Percentiles rank a stretch among this genome's conserved stretches.
phyloP scores from a whole-genome alignment of 441 rosid genomes.

The Eruca vesicaria region DNA sequence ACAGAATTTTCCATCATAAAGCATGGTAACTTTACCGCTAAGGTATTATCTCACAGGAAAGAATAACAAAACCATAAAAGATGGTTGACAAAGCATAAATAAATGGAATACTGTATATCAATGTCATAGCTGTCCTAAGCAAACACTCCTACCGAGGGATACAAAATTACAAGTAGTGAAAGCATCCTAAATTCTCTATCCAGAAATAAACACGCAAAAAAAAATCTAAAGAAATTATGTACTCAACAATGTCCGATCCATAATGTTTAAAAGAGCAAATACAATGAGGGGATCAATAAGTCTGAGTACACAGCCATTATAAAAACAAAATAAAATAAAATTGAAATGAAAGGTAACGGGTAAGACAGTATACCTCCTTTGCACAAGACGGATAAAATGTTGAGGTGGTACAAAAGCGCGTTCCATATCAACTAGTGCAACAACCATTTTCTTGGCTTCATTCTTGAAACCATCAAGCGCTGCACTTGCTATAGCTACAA shows the following conservation, averaged over 20 bases:
- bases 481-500: slow-evolving; percentile 80
- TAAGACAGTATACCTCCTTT: slow-evolving; percentile 60
- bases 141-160: background rate
- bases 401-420: slow-evolving; percentile 99
- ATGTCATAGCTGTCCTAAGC: background rate
- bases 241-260: slow-evolving; percentile 2
- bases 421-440: slow-evolving; percentile 98
- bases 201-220: background rate
- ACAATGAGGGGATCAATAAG: slow-evolving; percentile 1
- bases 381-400: slow-evolving; percentile 94
- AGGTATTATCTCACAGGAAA: background rate
- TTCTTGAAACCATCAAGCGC: slow-evolving; percentile 87
- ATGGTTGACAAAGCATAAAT: background rate
- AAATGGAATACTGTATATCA: background rate
- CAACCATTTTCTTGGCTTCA: slow-evolving; percentile 91
- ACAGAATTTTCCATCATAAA: background rate
- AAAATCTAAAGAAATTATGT: background rate
- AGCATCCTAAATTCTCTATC: background rate
- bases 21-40: background rate
- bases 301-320: background rate
- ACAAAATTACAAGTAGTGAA: background rate
- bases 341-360: slow-evolving; percentile 1
- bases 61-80: background rate
- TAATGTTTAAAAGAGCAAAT: background rate
- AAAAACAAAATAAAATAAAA: background rate